Base-by-base conservation (phyloP, 306 rosid genomes). In the Cucurbita ficifolia region DNA sequence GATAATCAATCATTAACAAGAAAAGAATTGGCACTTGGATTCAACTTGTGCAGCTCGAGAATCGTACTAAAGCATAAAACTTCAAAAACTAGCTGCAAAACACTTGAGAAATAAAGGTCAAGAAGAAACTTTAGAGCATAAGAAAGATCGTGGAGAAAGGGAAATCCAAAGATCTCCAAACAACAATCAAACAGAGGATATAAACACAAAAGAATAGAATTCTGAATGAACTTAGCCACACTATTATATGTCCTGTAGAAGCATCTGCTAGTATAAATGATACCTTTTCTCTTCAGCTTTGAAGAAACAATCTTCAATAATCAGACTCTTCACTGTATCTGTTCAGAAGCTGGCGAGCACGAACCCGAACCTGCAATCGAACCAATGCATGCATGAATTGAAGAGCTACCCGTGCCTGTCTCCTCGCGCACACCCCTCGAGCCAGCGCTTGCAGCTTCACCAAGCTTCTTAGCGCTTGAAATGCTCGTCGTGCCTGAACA, bases 381-480 rank as follows among this genome's bases (percentile, higher is more conserved):
- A 87, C 89, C 11, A 94, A 81, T 0, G 89, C 85, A 2, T 84
- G 89, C 96, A 94, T 89, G 83, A 92, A 94, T 9, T 85, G 87
- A 79, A 89, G 80, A 2, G 97, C 97, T 10, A 89, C 53, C 9
- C 92, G 86, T 0, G 97, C 81, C 46, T 90, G 97, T 48, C 77
- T 87, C 83, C 95, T 85, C 57, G 76, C 89, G 0, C 54, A 57
- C 67, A 62, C 91, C 45, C 98, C 97, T 0, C 97, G 87, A 74
- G 74, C 90, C 89, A 90, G 67, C 17, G 98, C 97, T 79, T 93
- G 98, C 72, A 90, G 76, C 84, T 87, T 93, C 84, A 90, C 98
- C 42, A 94, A 77, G 78, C 97, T 83, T 81, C 48, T 87, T 18
- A 89, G 88, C 0, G 96, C 97, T 24, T 77, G 55, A 78, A 70